Conservation (phyloP, 495 filamentous ascomycete species). For the Thermochaetoides thermophila region DNA sequence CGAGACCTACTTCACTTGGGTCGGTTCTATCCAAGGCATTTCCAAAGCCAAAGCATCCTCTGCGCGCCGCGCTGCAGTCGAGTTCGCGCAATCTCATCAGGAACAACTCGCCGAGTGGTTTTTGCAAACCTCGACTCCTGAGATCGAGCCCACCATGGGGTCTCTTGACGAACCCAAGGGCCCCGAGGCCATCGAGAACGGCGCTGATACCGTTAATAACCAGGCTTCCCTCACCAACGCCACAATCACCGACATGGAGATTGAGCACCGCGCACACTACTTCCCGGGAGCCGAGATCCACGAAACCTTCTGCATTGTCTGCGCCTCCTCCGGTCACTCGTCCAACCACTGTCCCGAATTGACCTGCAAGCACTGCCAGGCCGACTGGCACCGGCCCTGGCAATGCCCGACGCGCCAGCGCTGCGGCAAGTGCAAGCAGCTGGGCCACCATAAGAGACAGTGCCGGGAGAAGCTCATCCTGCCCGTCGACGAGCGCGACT, state of each 20-base stretch:
- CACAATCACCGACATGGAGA: too few relatives aligned
- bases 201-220: too few relatives aligned
- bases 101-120: constrained; percentile 1
- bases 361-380: constrained; percentile 22
- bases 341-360: constrained; percentile 17
- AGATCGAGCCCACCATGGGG: not conserved
- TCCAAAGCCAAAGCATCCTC: constrained; percentile 5
- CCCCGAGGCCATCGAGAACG: too few relatives aligned
- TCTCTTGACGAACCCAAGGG: not conserved
- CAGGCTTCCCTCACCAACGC: too few relatives aligned
- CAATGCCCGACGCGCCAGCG: constrained; percentile 22
- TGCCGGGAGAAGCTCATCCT: constrained; percentile 25
- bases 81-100: constrained; percentile 4
- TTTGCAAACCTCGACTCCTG: not conserved
- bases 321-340: constrained; percentile 22
- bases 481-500: constrained; percentile 18
- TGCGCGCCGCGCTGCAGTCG: constrained; percentile 5
- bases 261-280: constrained; percentile 18
- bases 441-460: constrained; percentile 17
- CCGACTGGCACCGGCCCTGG: constrained; percentile 16
- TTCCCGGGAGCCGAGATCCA: constrained; percentile 21
- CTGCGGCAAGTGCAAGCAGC: constrained; percentile 25
- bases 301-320: constrained; percentile 22
- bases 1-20: constrained; percentile 7
- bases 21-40: constrained; percentile 7